Evolutionary conservation across 768 basidiomycete species (phyloP).

Genomic region (Tulasnella sp.): DNA sequence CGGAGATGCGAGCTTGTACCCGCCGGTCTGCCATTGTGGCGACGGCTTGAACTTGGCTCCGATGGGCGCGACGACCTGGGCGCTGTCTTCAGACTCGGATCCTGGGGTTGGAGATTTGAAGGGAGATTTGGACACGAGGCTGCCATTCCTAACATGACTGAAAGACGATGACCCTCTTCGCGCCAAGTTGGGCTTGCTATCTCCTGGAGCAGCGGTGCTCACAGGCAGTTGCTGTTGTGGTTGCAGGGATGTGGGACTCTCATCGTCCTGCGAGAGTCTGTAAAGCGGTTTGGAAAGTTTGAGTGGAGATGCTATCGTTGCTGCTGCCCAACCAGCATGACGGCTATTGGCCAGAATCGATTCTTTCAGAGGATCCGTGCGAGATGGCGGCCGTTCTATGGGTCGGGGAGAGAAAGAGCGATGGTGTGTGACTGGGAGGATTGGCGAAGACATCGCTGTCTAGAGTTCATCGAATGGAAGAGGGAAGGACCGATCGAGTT

Average conservation of each 20-base stretch:
- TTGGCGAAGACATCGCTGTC: too few species aligned
- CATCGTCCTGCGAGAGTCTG: neutral
- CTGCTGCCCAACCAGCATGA: constrained; percentile 6
- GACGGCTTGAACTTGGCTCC: constrained; percentile 3
- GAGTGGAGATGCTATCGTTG: neutral
- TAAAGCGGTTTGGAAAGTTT: neutral
- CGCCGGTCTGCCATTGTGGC: neutral
- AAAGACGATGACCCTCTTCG: constrained; percentile 69
- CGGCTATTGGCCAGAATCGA: constrained; percentile 9
- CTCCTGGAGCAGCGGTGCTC: neutral
- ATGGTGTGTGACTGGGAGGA: too few species aligned
- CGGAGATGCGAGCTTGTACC: neutral
- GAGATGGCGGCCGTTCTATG: neutral
- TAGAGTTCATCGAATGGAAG: too few species aligned
- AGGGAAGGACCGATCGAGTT: too few species aligned
- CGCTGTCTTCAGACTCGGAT: neutral
- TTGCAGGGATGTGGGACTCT: neutral
- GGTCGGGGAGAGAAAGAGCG: too few species aligned
- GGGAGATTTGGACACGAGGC: constrained; percentile 77
- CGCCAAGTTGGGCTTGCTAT: constrained; percentile 25
- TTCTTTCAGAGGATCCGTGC: constrained; percentile 3
- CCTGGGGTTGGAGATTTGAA: constrained; percentile 45
- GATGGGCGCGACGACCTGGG: neutral
- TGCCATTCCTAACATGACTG: constrained; percentile 62
- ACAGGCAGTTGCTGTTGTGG: neutral